Base-by-base conservation (phyloP, 1,284 basidiomycete genomes). In the Cryptococcus sp. region DNA sequence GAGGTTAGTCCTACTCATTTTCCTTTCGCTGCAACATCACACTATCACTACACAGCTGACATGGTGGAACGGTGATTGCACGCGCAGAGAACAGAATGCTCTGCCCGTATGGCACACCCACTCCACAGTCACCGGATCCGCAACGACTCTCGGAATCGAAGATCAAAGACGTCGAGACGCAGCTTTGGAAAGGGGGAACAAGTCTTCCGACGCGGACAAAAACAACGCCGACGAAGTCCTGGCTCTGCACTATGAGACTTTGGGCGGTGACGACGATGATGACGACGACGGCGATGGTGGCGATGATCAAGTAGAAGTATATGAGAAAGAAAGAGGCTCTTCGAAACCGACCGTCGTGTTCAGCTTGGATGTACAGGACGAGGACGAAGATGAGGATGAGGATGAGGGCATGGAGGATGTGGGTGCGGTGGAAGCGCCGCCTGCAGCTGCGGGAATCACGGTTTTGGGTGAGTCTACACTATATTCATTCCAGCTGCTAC, bases 21-120 rank as follows among this genome's bases (percentile, higher is more conserved):
- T 46, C 47, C 8, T 17, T 7, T 22, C 13, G 42, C 20, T 48
- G 56, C 17, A 5, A 15, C 60, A 65, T 53, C 25, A 23, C 52
- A 10, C 41, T 31, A 22, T 17, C 39, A 13, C 7, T 22, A 3
- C 17, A 48, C 38, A 15, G 23, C 39, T 41, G 27, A 40, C 35
- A 39, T 19, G 23, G 8, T 23, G 38, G 54, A 25, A 47, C 19
- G 41, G 10, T 35, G 13, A 5, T 10, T 35, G 7, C 2, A 8
- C 31, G 46, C 54, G 47, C 65, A 79, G 83, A 54, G 86, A 88
- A 75, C 93, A 97, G 80, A 98, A 98, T 73, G 86, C 88, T 0
- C 80, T 99, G 47, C 95, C 95, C 0, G 84, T 88, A 10, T 98
- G 95, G 95, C 90, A 96, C 80, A 83, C 93, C 62, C 88, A 91